Base-by-base conservation (phyloP, 257 asterid species). In the Craterostigma plantagineum region DNA sequence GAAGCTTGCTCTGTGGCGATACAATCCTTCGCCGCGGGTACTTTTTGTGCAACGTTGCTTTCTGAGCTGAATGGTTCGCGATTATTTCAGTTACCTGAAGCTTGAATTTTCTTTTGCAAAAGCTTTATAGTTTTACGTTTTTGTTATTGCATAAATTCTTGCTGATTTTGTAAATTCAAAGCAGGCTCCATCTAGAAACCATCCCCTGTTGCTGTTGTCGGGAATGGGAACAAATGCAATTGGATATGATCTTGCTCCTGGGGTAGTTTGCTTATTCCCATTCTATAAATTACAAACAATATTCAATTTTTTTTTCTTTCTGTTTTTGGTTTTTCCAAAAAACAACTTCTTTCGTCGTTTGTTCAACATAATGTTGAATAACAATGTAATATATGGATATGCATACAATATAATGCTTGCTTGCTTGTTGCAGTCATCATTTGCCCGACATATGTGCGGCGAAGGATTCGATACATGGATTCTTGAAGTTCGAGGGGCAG, bases 401-500 rank as follows among this genome's bases (percentile, higher is more conserved):
- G 37, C 63, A 34, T 41, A 62, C 51, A 34, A 45, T 11, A 42
- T 49, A 45, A 40, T 58, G 35, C 61, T 12, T 18, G 33, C 46
- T 50, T 71, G n/a, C n/a, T n/a, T n/a, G n/a, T n/a, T n/a, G 74
- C 79, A 83, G 95, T 77, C 81, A 53, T 90, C 98, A 51, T 90
- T 90, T 60, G 95, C 98, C 56, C 98, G 95, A 48, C 68, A 70
- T 60, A 90, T 90, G 95, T 79, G 93, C 62, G 92, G 72, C 62
- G 91, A 83, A 68, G 98, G 98, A 69, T 90, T 79, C 74, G 98
- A 90, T 59, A 90, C 98, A 33, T 90, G 95, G 98, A 63, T 90
- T 48, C 77, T 90, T 45, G 98, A 90, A 72, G 91, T 83, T 48
- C 74, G 98, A 61, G 98, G 98, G 57, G 93, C 95, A 41, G 95